phyloP scores from a whole-genome alignment of 345 rosid genomes.

The Turnera subulata region DNA sequence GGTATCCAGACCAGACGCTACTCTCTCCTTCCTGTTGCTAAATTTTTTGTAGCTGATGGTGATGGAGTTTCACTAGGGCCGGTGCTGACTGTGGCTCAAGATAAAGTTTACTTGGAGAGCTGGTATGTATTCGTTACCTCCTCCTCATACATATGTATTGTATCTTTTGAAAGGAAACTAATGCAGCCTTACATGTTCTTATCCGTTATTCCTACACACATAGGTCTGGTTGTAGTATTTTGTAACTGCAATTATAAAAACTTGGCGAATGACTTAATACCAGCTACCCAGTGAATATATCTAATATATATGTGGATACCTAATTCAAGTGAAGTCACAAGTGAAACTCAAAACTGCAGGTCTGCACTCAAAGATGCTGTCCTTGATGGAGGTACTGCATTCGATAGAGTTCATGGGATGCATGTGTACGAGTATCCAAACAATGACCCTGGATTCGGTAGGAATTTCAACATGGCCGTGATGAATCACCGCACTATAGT shows the following conservation, averaged over 20 bases:
- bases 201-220: too few relatives aligned
- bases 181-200: too few relatives aligned
- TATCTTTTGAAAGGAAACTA: too few relatives aligned
- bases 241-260: too few relatives aligned
- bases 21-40: neutral
- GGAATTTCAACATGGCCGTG: neutral
- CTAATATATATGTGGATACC: too few relatives aligned
- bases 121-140: neutral
- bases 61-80: conserved; percentile 7
- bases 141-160: neutral
- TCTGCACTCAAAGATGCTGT: neutral
- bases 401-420: conserved; percentile 1
- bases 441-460: neutral
- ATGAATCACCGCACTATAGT: neutral
- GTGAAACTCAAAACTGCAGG: too few relatives aligned
- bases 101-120: neutral
- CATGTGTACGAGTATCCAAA: neutral
- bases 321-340: too few relatives aligned
- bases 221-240: too few relatives aligned
- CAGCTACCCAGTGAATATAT: too few relatives aligned
- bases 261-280: too few relatives aligned
- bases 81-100: neutral
- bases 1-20: neutral
- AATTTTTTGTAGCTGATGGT: neutral
- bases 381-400: conserved; percentile 7